Conservation (phyloP, 2,329 filamentous ascomycete genomes). For the Fusarium falciforme region DNA sequence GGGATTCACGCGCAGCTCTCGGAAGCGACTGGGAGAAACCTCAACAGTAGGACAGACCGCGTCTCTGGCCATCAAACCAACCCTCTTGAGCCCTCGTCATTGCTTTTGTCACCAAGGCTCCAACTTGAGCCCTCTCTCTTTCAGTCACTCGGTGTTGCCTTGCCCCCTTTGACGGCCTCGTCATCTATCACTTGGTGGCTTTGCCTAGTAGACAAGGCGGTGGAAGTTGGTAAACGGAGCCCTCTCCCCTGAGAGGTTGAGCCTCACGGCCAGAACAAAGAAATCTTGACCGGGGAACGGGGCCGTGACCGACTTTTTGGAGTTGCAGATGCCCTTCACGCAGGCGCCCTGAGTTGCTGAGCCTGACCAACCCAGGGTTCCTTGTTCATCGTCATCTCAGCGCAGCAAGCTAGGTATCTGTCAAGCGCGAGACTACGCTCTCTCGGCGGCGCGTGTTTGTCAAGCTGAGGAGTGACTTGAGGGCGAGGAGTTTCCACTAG, state of each 20-base stretch:
- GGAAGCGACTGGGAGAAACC: slow-evolving; percentile 31
- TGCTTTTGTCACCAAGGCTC: slow-evolving; percentile 23
- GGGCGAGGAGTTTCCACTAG: slow-evolving; percentile 35
- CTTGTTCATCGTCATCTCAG: slow-evolving; percentile 33
- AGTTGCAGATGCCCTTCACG: slow-evolving; percentile 27
- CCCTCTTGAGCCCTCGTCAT: slow-evolving; percentile 24
- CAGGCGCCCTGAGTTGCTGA: slow-evolving; percentile 21
- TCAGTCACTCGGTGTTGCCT: slow-evolving; percentile 8
- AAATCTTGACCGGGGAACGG: slow-evolving; percentile 29
- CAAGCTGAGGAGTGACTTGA: slow-evolving; percentile 40
- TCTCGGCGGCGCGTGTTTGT: slow-evolving; percentile 41
- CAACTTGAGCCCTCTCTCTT: slow-evolving; percentile 18
- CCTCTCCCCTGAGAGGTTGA: slow-evolving; percentile 30
- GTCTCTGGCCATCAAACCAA: slow-evolving; percentile 33
- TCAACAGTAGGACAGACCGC: slow-evolving; percentile 37
- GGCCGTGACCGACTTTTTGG: slow-evolving; percentile 39
- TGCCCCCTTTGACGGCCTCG: slow-evolving; percentile 19
- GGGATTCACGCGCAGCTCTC: slow-evolving; percentile 28
- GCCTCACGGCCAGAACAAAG: slow-evolving; percentile 38
- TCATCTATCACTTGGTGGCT: slow-evolving; percentile 47
- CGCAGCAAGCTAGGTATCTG: slow-evolving; percentile 7
- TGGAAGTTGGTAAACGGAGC: slow-evolving; percentile 39
- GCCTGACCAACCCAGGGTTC: slow-evolving; percentile 29
- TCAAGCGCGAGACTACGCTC: slow-evolving; percentile 25
- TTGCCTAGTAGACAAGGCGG: slow-evolving; percentile 38